Base-by-base conservation (phyloP, 257 asterid species). In the Nicotiana undulata region DNA sequence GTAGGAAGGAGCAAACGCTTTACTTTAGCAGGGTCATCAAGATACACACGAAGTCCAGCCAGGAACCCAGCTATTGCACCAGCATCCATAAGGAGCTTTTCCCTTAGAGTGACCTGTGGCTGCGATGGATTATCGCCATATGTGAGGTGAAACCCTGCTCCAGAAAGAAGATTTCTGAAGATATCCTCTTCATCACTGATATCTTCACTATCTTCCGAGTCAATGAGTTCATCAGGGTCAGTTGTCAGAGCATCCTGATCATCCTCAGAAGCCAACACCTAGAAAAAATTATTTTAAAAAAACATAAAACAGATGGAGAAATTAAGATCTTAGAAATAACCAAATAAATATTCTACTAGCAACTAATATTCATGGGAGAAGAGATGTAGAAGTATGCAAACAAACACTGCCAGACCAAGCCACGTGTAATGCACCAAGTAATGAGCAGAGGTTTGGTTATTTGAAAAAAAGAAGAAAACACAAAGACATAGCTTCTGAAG, bases 21-120 rank as follows among this genome's bases (percentile, higher is more conserved):
- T 79, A 95, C 94, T 87, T 95, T 95, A 59, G 95, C 97, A 63
- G 98, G 99, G 86, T 95, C 98, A 84, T 95, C 97, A 74, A 95
- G 98, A 91, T 95, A 95, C 81, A 93, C 97, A 60, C 99, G 97
- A 74, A 95, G 97, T 81, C 98, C 99, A 61, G 97, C 91, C 84
- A 95, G 85, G 89, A 95, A 95, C 81, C 99, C 99, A 85, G 97
- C 98, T 82, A 95, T 95, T 29, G 99, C 98, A 75, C 97, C 98
- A 55, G 98, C 98, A 84, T 95, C 99, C 93, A 93, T 95, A 67
- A 95, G 97, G 77, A 95, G 97, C 82, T 95, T 95, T 89, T 95
- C 98, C 85, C 99, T 90, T 79, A 95, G 83, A 55, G 98, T 95
- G 88, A 95, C 97, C 86, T 89, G 97, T 61, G 98, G 97, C 77